phyloP scores from a whole-genome alignment of 305 asterid genomes.

The Solanum hybrid region DNA sequence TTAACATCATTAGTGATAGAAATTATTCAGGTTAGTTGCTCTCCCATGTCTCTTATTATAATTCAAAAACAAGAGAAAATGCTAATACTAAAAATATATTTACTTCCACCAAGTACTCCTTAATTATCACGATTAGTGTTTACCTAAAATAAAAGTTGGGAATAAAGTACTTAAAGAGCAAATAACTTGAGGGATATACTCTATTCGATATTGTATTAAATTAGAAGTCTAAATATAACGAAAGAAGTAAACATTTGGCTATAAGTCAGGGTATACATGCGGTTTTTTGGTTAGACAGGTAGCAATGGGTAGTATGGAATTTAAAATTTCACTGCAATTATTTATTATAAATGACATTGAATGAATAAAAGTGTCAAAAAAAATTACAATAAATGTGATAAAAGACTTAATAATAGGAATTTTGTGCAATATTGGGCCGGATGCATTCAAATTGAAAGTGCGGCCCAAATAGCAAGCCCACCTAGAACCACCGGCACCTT shows the following conservation, averaged over 20 bases:
- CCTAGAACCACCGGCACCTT: constrained; percentile 18
- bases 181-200: background rate
- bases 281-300: background rate
- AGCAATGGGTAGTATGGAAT: background rate
- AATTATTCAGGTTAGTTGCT: too few species aligned
- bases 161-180: background rate
- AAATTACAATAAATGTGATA: background rate
- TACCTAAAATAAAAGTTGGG: too few species aligned
- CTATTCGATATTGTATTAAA: background rate
- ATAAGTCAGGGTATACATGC: background rate
- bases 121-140: too few species aligned
- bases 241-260: background rate
- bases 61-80: too few species aligned
- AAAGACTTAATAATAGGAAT: background rate
- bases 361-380: background rate
- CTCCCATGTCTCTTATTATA: too few species aligned
- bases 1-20: too few species aligned
- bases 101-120: too few species aligned
- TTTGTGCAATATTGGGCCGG: background rate
- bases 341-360: background rate
- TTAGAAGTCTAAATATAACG: background rate
- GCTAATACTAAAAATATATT: too few species aligned
- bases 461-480: constrained; percentile 39
- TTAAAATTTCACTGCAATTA: background rate
- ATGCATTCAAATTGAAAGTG: constrained; percentile 16